Conservation (phyloP, 441 rosid genomes). For the Codiaeum variegatum region DNA sequence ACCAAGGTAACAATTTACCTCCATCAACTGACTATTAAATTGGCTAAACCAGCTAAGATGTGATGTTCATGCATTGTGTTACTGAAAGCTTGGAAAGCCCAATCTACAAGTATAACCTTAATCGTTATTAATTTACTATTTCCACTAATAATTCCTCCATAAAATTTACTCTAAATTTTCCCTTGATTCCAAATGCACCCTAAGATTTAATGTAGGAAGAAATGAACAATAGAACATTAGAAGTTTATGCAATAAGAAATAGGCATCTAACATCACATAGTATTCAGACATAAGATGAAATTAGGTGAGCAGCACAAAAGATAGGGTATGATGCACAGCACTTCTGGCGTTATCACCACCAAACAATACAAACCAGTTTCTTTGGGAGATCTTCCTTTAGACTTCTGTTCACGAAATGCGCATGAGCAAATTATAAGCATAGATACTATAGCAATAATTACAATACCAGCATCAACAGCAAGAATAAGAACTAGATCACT, state of each 20-base stretch:
- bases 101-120: not conserved
- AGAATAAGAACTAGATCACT: slow-evolving; percentile 52
- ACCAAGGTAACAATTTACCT: too few relatives aligned
- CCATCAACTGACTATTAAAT: too few relatives aligned
- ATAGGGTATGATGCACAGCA: not conserved
- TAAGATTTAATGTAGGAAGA: not conserved
- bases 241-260: slow-evolving; percentile 1
- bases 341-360: slow-evolving; percentile 3
- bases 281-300: slow-evolving; percentile 3
- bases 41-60: too few relatives aligned
- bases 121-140: too few relatives aligned
- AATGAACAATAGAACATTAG: slow-evolving; percentile 8
- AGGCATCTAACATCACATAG: not conserved
- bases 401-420: slow-evolving; percentile 49
- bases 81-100: not conserved
- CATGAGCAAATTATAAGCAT: slow-evolving; percentile 65
- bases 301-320: not conserved
- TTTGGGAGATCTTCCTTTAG: slow-evolving; percentile 42
- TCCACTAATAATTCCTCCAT: too few relatives aligned
- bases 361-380: slow-evolving; percentile 51
- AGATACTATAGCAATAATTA: slow-evolving; percentile 44
- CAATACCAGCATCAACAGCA: slow-evolving; percentile 60
- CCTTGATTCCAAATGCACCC: too few relatives aligned
- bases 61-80: too few relatives aligned
- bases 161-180: too few relatives aligned